Conservation (phyloP, 140 eudicot species). For the Oenanthe javanica region DNA sequence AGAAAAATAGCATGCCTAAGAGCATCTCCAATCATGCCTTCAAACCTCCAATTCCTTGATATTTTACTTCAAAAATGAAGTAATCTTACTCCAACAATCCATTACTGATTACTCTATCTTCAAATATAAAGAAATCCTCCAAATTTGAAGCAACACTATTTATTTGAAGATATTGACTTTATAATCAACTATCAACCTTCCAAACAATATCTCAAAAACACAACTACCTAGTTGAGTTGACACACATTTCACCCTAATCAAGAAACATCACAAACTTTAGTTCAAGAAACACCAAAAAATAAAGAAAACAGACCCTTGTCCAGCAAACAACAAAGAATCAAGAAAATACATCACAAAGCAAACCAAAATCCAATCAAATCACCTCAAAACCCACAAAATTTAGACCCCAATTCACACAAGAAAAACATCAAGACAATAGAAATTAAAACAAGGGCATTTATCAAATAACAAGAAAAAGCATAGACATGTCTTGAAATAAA, state of each 20-base stretch:
- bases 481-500: background rate
- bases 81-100: no score
- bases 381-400: background rate
- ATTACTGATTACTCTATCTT: no score
- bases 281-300: background rate
- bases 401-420: background rate
- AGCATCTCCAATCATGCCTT: no score
- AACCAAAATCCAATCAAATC: background rate
- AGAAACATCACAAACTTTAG: background rate
- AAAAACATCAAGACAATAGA: background rate
- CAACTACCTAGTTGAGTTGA: background rate
- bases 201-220: background rate
- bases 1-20: background rate
- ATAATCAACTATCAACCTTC: background rate
- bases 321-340: background rate
- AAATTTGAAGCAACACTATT: no score
- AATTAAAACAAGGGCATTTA: background rate
- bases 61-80: no score
- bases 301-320: slow-evolving; percentile 1
- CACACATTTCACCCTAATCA: background rate
- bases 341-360: background rate
- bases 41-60: no score
- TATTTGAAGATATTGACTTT: no score
- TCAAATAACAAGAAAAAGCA: background rate
- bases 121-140: no score